Evolutionary conservation across 2,329 filamentous ascomycete species (phyloP), one percentile per base, ranked within the genome.

Genomic region (Trichoderma sp.): DNA sequence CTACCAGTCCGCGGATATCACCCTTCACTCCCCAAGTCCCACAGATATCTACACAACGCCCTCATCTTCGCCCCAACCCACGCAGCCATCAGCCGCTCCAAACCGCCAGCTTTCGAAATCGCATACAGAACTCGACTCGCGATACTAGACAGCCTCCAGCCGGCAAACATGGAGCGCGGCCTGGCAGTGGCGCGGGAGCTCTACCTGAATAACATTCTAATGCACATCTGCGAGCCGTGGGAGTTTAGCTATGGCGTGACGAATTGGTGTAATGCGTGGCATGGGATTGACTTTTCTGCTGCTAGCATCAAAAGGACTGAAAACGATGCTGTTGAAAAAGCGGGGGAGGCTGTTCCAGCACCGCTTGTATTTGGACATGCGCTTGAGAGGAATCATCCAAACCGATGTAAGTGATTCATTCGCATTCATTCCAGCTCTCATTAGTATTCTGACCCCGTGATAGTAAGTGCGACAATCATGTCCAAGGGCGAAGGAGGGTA

Each of bases 61-160:
- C 6, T 71, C 19, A 6, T 59, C 37, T 73, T 70, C 56, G 49
- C 47, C 60, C 33, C 56, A 19, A 55, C 31, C 19, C 67, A 67
- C 40, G 27, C 71, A 8, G 27, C 60, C 19, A 60, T 73, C 31
- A 60, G 47, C 67, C 64, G 68, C 10, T 49, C 70, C 31, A 71
- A 72, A 7, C 70, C 71, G 5, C 70, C 70, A 13, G 57, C 70
- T 3, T 52, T 56, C 29, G 73, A 74, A 4, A 64, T 74, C 13
- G 72, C 73, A 14, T 68, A 69, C 21, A 35, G 49, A 1, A 56
- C 70, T 43, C 73, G 73, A 8, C 65, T 64, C 2, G 71, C 72
- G 10, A 47, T 72, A n/a, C 21, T 68, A 82, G 47, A 72, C 11
- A 57, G 52, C 24, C 6, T 67, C 3, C 56, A 61, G 83, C 40